Base-by-base conservation (phyloP, 2,329 filamentous ascomycete species). In the Colletotrichum noveboracense region DNA sequence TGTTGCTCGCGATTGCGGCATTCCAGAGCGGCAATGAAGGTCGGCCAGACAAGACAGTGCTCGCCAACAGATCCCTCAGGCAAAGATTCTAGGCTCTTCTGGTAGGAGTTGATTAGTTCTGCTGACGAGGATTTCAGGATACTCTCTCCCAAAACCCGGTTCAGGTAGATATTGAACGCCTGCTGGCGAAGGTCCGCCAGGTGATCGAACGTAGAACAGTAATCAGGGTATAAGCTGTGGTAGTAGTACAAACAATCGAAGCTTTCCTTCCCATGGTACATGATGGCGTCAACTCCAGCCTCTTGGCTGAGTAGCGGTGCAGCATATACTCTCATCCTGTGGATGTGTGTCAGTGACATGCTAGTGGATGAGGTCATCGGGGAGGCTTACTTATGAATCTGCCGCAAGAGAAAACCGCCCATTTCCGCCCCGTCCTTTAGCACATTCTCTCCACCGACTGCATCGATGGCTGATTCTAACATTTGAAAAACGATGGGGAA, bases 401-500 rank as follows among this genome's bases (percentile, higher is more conserved):
- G 71, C 30, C 66, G 34, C 6, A 70, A 8, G 7, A 74, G 32
- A 3, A 74, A 74, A 3, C 32, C 6, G 10, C 71, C 60, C n/a
- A 70, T 52, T 24, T 65, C 60, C 8, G 43, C 34, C 5, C 66
- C 60, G 4, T 52, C 30, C 7, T 48, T 52, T 2, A 74, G 5
- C 8, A 64, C 18, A 7, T 56, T 12, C 26, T 65, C 60, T 7
- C 81, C 81, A 0, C 81, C 81, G 3, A 83, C 79, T 0, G 78
- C 81, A 9, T 79, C 58, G 6, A 83, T 28, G 1, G 80, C 81
- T 2, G 80, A 80, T 26, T 82, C 79, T 0, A 82, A 65, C 78
- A 83, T 81, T 0, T 79, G 71, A 4, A 81, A 75, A 0, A 83
- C 66, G 0, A 78, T 77, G 0, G 81, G 80, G 28, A 82, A 83